Conservation (phyloP, 2,329 filamentous ascomycete species). For the Huntiella moniliformis region DNA sequence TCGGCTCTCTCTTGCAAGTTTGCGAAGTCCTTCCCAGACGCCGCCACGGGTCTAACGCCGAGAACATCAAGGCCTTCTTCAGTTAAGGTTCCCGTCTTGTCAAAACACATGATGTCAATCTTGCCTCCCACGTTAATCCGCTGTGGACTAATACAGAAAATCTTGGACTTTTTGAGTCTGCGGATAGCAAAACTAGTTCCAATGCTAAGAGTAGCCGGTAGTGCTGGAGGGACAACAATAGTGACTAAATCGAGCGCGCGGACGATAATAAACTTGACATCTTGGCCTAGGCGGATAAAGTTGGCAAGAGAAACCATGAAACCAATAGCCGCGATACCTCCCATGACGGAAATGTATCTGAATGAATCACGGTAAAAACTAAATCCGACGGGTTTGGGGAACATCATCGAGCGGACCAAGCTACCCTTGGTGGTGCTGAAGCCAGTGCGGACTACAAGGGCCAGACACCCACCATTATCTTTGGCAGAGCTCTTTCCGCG, state of each 20-base stretch:
- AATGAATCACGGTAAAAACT: slow-evolving; percentile 98
- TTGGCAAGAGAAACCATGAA: slow-evolving; percentile 87
- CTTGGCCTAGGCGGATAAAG: slow-evolving; percentile 66
- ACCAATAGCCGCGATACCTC: slow-evolving; percentile 60
- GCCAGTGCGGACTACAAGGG: slow-evolving; percentile 80
- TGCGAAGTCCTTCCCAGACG: slow-evolving; percentile 2
- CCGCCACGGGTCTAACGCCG: slow-evolving; percentile 54
- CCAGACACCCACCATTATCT: slow-evolving; percentile 60
- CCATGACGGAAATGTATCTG: slow-evolving; percentile 96
- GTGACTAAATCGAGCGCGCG: slow-evolving; percentile 89
- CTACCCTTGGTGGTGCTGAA: slow-evolving; percentile 97
- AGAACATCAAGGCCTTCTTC: slow-evolving; percentile 92
- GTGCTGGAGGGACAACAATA: slow-evolving; percentile 85
- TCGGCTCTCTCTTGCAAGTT: slow-evolving; percentile 6
- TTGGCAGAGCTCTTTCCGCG: slow-evolving; percentile 62
- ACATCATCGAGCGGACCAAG: slow-evolving; percentile 90
- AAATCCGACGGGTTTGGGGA: slow-evolving; percentile 94
- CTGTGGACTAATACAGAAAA: slow-evolving; percentile 96
- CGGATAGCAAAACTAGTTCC: slow-evolving; percentile 88
- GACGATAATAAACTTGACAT: slow-evolving; percentile 80
- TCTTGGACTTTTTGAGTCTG: slow-evolving; percentile 69
- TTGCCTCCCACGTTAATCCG: slow-evolving; percentile 94
- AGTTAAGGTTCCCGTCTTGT: slow-evolving; percentile 96
- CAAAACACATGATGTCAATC: slow-evolving; percentile 89
- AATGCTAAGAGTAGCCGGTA: slow-evolving; percentile 88